Evolutionary conservation across 2,329 filamentous ascomycete genomes (phyloP).

Genomic region (Ramularia collo-cygni): DNA sequence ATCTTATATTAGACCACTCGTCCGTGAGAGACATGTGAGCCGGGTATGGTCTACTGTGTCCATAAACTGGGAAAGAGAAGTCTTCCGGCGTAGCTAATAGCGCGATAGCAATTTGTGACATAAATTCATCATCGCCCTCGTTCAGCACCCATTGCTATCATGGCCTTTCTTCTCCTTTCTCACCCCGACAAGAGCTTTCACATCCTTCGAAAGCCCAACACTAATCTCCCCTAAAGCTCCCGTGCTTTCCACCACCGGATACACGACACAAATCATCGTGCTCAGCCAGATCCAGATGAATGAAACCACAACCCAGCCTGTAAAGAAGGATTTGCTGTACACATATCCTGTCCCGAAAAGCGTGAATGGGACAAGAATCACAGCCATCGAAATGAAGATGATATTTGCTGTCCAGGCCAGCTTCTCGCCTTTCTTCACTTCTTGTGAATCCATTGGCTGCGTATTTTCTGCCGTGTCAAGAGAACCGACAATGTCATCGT

Average conservation of each 20-base stretch:
- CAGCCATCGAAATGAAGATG: constrained; percentile 35
- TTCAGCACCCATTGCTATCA: background rate
- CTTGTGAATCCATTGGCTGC: constrained; percentile 36
- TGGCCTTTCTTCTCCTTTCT: constrained; percentile 1
- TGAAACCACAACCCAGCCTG: constrained; percentile 35
- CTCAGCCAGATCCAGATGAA: constrained; percentile 39
- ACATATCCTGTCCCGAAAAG: constrained; percentile 38
- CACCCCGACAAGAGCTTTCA: constrained; percentile 3
- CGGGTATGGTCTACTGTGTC: too few relatives aligned
- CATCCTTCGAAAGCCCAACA: constrained; percentile 13
- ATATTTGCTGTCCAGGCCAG: constrained; percentile 35
- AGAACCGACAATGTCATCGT: constrained; percentile 39
- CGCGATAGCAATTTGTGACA: too few relatives aligned
- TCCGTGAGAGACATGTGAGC: too few relatives aligned
- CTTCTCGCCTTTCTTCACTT: constrained; percentile 31
- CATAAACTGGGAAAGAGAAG: too few relatives aligned
- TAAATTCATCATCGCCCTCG: too few relatives aligned
- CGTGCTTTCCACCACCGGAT: constrained; percentile 39
- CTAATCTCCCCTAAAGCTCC: constrained; percentile 24
- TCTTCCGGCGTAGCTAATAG: too few relatives aligned
- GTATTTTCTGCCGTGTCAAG: constrained; percentile 32
- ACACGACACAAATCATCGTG: constrained; percentile 34
- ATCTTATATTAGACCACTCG: too few relatives aligned
- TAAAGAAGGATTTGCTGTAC: constrained; percentile 37
- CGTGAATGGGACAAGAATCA: constrained; percentile 29